A percentile compares a stretch with the other conserved stretches of the same genome.
phyloP scores from a whole-genome alignment of 108 stramenopile genomes.

The Heterococcus sp. region DNA sequence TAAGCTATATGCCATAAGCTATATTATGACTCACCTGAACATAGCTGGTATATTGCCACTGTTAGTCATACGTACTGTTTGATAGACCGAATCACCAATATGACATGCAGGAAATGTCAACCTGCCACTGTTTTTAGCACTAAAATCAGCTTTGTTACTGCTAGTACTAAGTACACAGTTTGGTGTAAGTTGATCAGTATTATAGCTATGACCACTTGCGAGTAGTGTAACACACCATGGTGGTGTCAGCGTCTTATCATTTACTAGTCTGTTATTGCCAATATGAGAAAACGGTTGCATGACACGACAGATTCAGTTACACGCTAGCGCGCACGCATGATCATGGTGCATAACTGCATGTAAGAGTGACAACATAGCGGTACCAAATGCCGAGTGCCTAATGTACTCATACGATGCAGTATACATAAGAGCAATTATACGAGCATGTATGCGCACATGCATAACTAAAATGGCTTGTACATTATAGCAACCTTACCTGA shows the following conservation, averaged over 20 bases:
- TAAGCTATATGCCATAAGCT: too few species aligned
- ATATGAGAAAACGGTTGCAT: too few species aligned
- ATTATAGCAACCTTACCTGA: conserved; percentile 36
- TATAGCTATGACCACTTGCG: conserved; percentile 57
- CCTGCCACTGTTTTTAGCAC: conserved; percentile 19
- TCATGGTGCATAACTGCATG: too few species aligned
- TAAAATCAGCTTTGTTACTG: neutral
- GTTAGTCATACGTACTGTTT: conserved; percentile 52
- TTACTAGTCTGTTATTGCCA: conserved; percentile 58
- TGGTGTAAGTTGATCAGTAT: conserved; percentile 49
- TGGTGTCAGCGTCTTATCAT: conserved; percentile 58
- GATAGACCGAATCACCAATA: conserved; percentile 56
- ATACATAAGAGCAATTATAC: too few species aligned
- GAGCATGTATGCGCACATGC: too few species aligned
- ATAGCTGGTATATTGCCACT: conserved; percentile 55
- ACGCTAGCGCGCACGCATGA: too few species aligned
- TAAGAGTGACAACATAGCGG: too few species aligned
- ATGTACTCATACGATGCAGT: too few species aligned
- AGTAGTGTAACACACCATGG: conserved; percentile 56
- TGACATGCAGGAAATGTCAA: conserved; percentile 55
- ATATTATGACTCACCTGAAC: conserved; percentile 45
- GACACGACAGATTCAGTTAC: too few species aligned
- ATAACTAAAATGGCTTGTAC: too few species aligned
- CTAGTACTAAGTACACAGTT: conserved; percentile 38
- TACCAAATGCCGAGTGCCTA: too few species aligned